Conservation (phyloP, 805 yeast genomes). For the Candida xyloterini region DNA sequence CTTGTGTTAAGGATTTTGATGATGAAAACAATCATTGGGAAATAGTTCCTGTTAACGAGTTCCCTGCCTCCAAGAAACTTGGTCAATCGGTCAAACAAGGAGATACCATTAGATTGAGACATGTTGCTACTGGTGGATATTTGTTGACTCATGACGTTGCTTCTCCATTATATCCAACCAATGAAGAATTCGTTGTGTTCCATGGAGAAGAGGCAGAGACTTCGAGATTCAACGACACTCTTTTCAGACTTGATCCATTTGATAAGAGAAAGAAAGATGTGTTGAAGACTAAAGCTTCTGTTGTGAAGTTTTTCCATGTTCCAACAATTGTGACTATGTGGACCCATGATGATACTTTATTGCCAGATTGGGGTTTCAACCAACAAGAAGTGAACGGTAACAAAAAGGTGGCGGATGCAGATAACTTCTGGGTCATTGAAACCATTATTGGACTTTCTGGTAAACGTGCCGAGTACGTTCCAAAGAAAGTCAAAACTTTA, state of each 20-base stretch:
- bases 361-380: conserved; percentile 93
- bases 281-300: conserved; percentile 68
- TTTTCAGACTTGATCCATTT: conserved; percentile 68
- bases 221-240: conserved; percentile 63
- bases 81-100: conserved; percentile 60
- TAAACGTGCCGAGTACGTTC: conserved; percentile 57
- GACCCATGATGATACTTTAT: conserved; percentile 77
- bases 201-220: conserved; percentile 55
- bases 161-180: conserved; percentile 87
- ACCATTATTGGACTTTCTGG: conserved; percentile 64
- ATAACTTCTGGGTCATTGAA: conserved; percentile 76
- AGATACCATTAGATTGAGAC: conserved; percentile 75
- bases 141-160: conserved; percentile 93
- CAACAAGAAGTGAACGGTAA: conserved; percentile 96
- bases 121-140: conserved; percentile 73
- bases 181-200: conserved; percentile 86
- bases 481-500: conserved; percentile 57
- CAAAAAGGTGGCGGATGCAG: conserved; percentile 66
- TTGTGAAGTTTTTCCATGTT: conserved; percentile 71
- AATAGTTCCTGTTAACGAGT: conserved; percentile 60
- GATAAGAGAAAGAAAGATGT: conserved; percentile 48
- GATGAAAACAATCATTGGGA: conserved; percentile 83
- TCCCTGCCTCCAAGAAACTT: conserved; percentile 37
- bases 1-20: conserved; percentile 52
- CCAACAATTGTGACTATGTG: conserved; percentile 91